Conservation (phyloP, 2,329 filamentous ascomycete genomes). For the Fusarium transvaalense region DNA sequence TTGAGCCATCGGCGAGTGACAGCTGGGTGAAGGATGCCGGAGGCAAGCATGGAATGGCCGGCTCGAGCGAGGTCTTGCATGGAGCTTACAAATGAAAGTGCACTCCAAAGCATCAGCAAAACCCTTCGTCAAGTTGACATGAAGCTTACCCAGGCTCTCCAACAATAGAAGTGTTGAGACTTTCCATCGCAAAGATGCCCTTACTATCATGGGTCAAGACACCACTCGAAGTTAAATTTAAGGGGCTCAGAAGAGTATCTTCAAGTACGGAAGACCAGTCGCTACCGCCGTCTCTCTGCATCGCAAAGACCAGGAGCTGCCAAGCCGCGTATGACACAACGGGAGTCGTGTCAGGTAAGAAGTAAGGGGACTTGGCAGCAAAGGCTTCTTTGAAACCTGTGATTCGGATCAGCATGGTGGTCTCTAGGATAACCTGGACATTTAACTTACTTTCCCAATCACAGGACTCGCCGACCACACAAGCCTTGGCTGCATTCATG, state of each 20-base stretch:
- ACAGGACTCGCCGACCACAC: conserved; percentile 18
- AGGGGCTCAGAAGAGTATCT: neutral
- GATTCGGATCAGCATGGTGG: accelerated
- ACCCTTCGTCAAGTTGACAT: accelerated
- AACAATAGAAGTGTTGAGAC: conserved; percentile 12
- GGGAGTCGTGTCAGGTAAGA: conserved; percentile 38
- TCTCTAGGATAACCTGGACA: accelerated
- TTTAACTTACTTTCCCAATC: conserved; percentile 20
- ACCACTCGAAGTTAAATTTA: conserved; percentile 29
- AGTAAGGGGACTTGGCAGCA: conserved; percentile 26
- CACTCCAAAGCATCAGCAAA: neutral
- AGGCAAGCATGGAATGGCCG: conserved; percentile 38
- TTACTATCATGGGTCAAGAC: neutral
- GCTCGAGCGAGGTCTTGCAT: conserved; percentile 38
- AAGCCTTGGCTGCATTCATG: conserved; percentile 14
- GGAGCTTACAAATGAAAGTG: conserved; percentile 37
- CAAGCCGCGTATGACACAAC: conserved; percentile 41
- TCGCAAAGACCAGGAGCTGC: conserved; percentile 38
- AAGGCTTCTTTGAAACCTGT: conserved; percentile 24
- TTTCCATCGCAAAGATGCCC: conserved; percentile 22
- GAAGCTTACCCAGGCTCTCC: conserved; percentile 34
- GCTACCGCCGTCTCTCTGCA: neutral
- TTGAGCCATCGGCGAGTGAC: conserved; percentile 52
- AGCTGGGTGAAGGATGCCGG: conserved; percentile 35
- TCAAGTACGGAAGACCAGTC: conserved; percentile 20